Conservation (phyloP, 371 early-diverging fungal species). For the Mucor ambiguus region DNA sequence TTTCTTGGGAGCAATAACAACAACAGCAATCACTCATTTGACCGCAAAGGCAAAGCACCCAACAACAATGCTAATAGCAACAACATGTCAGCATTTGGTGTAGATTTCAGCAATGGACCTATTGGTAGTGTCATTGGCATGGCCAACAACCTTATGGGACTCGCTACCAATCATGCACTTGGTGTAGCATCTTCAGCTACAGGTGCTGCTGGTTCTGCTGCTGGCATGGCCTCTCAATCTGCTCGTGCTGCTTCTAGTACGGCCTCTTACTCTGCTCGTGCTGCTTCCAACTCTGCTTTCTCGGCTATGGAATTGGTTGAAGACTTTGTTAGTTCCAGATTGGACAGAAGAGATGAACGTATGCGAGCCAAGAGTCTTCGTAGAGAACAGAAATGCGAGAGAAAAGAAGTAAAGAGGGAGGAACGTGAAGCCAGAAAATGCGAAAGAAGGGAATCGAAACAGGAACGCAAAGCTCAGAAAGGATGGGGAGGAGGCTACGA, state of each 20-base stretch:
- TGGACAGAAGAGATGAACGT: neutral
- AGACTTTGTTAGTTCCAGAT: neutral
- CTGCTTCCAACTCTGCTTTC: neutral
- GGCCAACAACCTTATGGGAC: neutral
- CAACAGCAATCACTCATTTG: neutral
- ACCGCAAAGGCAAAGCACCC: neutral
- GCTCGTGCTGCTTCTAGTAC: neutral
- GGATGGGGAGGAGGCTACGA: neutral
- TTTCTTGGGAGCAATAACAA: neutral
- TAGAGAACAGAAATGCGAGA: neutral
- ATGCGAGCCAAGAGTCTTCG: neutral
- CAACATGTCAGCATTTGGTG: neutral
- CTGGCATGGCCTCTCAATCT: neutral
- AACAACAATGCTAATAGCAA: too few species aligned
- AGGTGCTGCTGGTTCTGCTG: neutral
- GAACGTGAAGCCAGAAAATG: neutral
- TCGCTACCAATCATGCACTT: neutral
- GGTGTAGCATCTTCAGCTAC: neutral
- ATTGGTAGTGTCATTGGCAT: slow-evolving; percentile 3
- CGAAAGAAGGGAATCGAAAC: too few species aligned
- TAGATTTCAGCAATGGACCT: neutral
- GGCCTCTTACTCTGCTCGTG: neutral
- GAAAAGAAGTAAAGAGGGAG: neutral
- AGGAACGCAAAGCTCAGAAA: neutral
- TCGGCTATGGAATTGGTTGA: slow-evolving; percentile 2